Evolutionary conservation across 164 flowering plant species (phyloP), one percentile per base, ranked within the genome.

Genomic region (Tetrastigma voinierianum): DNA sequence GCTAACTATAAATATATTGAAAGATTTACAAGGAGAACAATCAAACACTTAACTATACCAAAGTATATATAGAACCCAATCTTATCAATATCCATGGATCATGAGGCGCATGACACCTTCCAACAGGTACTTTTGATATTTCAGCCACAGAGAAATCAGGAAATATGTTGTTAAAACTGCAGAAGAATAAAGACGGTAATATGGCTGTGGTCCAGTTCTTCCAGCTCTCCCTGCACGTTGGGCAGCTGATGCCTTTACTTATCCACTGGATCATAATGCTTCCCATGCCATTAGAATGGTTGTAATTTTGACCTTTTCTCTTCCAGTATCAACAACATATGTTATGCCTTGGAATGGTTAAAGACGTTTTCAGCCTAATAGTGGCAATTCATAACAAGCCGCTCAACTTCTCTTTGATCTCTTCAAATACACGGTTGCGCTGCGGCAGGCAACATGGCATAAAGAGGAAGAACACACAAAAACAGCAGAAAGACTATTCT

Each of bases 161-260:
- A 69, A 96, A 72, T 58, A 74, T 80, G 74, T 96, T 88, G 64
- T 32, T 78, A 62, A 87, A 48, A 80, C 93, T 18, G 98, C 98
- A 65, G 91, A 81, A 68, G 98, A 92, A 74, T 95, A 95, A 19
- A 95, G 90, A 66, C 98, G 90, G 67, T 92, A 95, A 68, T 94
- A 64, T 92, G 96, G 24, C 99, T 98, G 69, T n/a, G 99, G 99
- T 9, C 88, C 98, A 46, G 97, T 95, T 80, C 99, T 87, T 74
- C 99, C 99, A 67, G 99, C 93, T 73, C 99, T 84, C 69, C 99
- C 99, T 20, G 97, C 91, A 62, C 99, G 93, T 71, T 96, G 99
- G 51, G 90, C 85, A 77, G 97, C 99, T 19, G 99, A 96, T 61
- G 99, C 99, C 74, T 93, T n/a, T 93, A 73, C 99, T 96, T 76